Base-by-base conservation (phyloP, 495 filamentous ascomycete species). In the Tuber microsphaerosporum region DNA sequence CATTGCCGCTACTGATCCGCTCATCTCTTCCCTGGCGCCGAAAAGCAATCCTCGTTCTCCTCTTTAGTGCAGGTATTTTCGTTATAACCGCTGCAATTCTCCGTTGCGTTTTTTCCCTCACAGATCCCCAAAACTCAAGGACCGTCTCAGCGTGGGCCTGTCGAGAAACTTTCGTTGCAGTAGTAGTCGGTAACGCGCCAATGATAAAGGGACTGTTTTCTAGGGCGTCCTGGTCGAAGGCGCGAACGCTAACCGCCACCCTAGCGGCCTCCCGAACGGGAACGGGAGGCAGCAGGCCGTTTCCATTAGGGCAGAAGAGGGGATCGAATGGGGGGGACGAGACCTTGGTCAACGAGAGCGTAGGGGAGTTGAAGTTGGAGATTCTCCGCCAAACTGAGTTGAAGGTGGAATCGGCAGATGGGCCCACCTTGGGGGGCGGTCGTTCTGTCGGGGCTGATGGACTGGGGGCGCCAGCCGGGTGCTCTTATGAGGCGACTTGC, bases 111-210 rank as follows among this genome's bases (percentile, higher is more conserved):
- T 87, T 85, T 20, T 89, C 89, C 73, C 76, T 90, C 16, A 89
- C 86, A 4, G 34, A 68, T 46, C 44, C 73, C 34, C 69, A 70
- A 42, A 79, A 77, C 39, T 72, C 74, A 70, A 77, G 20, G n/a
- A 51, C 42, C 85, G 87, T 88, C 12, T 88, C 88, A 56, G 86
- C 85, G 84, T 91, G 89, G 89, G 88, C 89, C 71, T 86, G 88
- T 76, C 88, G 89, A 71, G 89, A 90, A 77, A 89, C 88, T 48
- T 90, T 91, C 77, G 87, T 90, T 71, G 88, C 87, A 2, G 85
- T 90, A 43, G 80, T 89, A 41, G 86, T 90, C 73, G 86, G 86
- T 76, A 91, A 90, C 80, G 80, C 87, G 34, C 89, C 89, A 10
- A 89, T 90, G 87, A 84, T 91, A 48, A 88, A 89, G 75, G 88